Percentiles rank a stretch among this genome's conserved stretches.
These are phyloP conservation scores for Mallotus nudiflorus DNA, from an alignment of 345 rosid species.

Conservation along the genomic window DNA sequence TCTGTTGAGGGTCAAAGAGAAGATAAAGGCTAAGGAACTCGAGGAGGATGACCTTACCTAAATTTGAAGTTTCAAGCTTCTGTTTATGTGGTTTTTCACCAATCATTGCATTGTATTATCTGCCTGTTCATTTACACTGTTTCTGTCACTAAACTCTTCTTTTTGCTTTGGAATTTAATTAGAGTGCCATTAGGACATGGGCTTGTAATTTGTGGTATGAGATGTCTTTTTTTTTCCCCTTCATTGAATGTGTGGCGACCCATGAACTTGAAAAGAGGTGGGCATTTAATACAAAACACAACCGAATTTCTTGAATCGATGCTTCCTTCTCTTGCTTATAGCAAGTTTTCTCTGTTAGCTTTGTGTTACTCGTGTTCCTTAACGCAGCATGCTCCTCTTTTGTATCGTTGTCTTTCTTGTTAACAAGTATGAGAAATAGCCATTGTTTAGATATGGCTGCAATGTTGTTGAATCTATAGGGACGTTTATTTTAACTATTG, in stretches of 20 bases:
- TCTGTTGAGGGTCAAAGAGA: conserved; percentile 93
- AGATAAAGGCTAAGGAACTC: conserved; percentile 88
- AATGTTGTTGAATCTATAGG: no score
- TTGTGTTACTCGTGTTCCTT: no score
- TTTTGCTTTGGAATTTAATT: conserved; percentile 19
- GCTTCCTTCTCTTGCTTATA: neutral
- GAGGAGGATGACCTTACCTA: conserved; percentile 98
- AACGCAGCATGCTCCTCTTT: no score
- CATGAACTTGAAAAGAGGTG: neutral
- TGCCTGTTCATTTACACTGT: conserved; percentile 8
- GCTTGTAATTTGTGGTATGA: conserved; percentile 10
- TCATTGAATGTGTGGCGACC: neutral
- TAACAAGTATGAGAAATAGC: no score
- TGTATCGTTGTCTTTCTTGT: no score
- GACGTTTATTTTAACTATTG: no score
- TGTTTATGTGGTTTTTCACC: conserved; percentile 25
- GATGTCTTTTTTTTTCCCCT: no score
- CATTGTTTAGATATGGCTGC: no score
- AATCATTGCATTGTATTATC: conserved; percentile 26
- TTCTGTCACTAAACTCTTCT: conserved; percentile 3
- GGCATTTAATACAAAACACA: neutral
- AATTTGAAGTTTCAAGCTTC: conserved; percentile 20
- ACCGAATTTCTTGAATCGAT: neutral
- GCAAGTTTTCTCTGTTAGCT: no score
- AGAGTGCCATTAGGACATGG: conserved; percentile 16